These are phyloP conservation scores for Neopestalotiopsis sp. DNA, from an alignment of 2,329 filamentous ascomycete species.

Conservation along the genomic window DNA sequence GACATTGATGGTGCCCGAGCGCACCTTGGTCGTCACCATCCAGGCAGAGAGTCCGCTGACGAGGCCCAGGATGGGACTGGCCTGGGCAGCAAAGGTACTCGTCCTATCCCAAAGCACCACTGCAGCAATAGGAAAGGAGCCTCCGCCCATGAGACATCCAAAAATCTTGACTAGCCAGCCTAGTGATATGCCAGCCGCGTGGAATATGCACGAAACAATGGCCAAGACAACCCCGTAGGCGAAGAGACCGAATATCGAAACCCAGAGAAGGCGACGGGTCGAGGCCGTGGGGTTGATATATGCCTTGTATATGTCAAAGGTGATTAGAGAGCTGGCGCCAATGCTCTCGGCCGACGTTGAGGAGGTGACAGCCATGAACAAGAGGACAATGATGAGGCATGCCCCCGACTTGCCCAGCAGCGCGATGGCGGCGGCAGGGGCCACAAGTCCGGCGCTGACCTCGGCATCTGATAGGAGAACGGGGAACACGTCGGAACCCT, in stretches of 20 bases:
- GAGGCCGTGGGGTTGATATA: slow-evolving; percentile 41
- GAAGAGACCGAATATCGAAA: slow-evolving; percentile 41
- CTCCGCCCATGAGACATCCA: slow-evolving; percentile 46
- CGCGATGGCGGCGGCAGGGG: slow-evolving; percentile 39
- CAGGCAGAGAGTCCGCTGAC: slow-evolving; percentile 40
- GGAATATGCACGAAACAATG: slow-evolving; percentile 40
- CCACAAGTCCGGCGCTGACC: slow-evolving; percentile 37
- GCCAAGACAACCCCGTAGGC: slow-evolving; percentile 40
- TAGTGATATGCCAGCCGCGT: slow-evolving; percentile 41
- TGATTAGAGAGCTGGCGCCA: slow-evolving; percentile 42
- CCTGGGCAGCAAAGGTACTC: slow-evolving; percentile 42
- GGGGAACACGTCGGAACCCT: slow-evolving; percentile 32
- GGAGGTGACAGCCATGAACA: slow-evolving; percentile 54
- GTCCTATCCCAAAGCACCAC: slow-evolving; percentile 45
- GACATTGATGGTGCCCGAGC: slow-evolving; percentile 41
- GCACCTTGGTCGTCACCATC: slow-evolving; percentile 41
- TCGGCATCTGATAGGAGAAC: slow-evolving; percentile 35
- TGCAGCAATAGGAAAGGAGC: slow-evolving; percentile 41
- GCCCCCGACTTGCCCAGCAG: slow-evolving; percentile 43
- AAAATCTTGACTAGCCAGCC: slow-evolving; percentile 46
- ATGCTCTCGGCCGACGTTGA: slow-evolving; percentile 51
- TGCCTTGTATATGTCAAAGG: slow-evolving; percentile 46
- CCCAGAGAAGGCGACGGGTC: slow-evolving; percentile 35
- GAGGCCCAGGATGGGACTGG: slow-evolving; percentile 41
- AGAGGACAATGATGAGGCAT: slow-evolving; percentile 42